Evolutionary conservation across 139 green algal genomes (phyloP), one percentile per base, ranked within the genome.

Genomic region (Chlorella vulgaris): DNA sequence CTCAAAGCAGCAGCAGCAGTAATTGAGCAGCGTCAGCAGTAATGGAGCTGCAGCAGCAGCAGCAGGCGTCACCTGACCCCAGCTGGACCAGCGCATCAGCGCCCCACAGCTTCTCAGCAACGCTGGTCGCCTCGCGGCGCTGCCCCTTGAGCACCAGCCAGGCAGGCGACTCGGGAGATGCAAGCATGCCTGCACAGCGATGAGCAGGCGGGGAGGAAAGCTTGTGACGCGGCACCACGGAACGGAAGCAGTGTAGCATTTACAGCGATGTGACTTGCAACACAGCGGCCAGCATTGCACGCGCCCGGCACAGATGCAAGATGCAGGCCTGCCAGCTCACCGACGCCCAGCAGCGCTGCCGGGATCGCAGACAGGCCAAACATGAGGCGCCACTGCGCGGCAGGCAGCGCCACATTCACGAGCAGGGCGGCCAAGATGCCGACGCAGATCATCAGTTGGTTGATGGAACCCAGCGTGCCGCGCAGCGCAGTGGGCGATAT

Each of bases 361-460:
- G 96, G 96, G 19, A 94, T 39, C 0, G 82, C 81, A 0, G 91
- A 90, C 38, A 97, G 39, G 22, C 39, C 81, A 82, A 99, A 98
- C 91, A 98, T 98, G 13, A 80, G 88, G 24, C 95, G 84, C 96
- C 96, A 99, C 22, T 69, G 36, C 0, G 84, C 82, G 0, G 87
- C 81, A 0, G 90, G 90, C 58, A 98, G 43, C n/a, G 86, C 86
- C 78, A 96, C 91, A 58, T 97, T 98, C 74, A 95, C 89, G 13
- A 97, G 47, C 80, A 99, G 88, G 13, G 96, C 96, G 0, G 55
- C 90, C 61, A 99, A 88, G 88, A 99, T 99, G 70, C 96, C 96
- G 24, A 97, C 62, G 86, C 94, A 98, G 85, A 99, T 99, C 80
- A 91, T 84, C 26, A 99, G 88, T 91, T 99, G 96, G 86, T 98